Evolutionary conservation across 371 early-diverging fungal species (phyloP), one percentile per base, ranked within the genome.

Genomic region (Smittium culicis): DNA sequence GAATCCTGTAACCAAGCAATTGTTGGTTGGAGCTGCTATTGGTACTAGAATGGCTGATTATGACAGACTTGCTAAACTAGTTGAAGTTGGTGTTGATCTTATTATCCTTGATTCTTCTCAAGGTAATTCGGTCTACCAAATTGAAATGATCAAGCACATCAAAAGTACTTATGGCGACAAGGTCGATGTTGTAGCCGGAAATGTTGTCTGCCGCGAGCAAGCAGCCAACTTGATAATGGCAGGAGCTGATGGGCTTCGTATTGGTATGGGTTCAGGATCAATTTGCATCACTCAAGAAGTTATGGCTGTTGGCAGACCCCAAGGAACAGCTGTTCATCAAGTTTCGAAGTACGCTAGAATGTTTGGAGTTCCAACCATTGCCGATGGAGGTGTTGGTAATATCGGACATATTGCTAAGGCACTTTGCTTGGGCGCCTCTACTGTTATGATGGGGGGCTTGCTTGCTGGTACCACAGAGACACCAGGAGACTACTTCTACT

Each of bases 251-350:
- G 96, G 89, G 68, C 81, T 96, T 64, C 87, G 93, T 71, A 85
- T 96, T 65, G 97, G 97, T 69, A 96, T 96, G 97, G 97, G 97
- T 62, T 88, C 88, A 68, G 97, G 97, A 30, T 90, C 90, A 33
- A 96, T 96, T 77, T 96, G 97, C 84, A 96, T 94, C 69, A 96
- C 96, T 45, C 96, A 96, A 76, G 97, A 95, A 69, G 94, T 95
- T 71, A 95, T 94, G 94, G 96, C 96, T 33, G 92, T 93, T 70
- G 97, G 97, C 73, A 88, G 97, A 73, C 96, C 96, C 55, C 97
- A 95, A 77, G 97, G 91, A n/a, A 94, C 96, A 25, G 97, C 94
- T 32, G 97, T 97, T 62, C 93, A 84, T 83, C 88, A 88, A 76
- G 96, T 97, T 28, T 87, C 94, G 34, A 83, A 91, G 79, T 94